These are phyloP conservation scores for Elasticomyces elasticus DNA, from an alignment of 495 filamentous ascomycete genomes.

Conservation along the genomic window DNA sequence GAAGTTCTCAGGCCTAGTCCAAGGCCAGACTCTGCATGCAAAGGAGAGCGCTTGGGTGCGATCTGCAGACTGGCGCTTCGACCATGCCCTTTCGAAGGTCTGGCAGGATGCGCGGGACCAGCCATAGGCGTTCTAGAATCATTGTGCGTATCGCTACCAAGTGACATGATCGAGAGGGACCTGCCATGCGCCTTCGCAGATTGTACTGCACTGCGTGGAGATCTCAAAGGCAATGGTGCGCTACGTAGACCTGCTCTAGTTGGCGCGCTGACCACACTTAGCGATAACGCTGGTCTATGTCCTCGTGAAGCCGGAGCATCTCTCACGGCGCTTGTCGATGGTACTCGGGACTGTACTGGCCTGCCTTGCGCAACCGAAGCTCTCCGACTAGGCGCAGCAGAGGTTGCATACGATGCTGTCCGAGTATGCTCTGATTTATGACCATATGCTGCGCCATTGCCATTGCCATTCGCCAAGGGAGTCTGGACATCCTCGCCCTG, in stretches of 20 bases:
- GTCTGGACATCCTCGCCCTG: constrained; percentile 11
- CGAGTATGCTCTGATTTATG: no score
- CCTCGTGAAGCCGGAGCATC: constrained; percentile 35
- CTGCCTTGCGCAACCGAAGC: constrained; percentile 11
- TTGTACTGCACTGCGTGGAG: constrained; percentile 13
- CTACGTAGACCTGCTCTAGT: constrained; percentile 14
- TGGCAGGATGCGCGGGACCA: constrained; percentile 29
- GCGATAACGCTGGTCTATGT: constrained; percentile 48
- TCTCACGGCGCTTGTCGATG: constrained; percentile 21
- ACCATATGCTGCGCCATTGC: no score
- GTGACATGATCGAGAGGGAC: constrained; percentile 91
- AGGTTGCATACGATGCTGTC: constrained; percentile 1
- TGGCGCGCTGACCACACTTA: constrained; percentile 41
- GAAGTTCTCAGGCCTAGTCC: not conserved
- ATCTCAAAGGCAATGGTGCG: constrained; percentile 20
- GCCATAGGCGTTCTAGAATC: constrained; percentile 1
- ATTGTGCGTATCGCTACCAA: constrained; percentile 49
- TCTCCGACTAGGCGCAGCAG: constrained; percentile 6
- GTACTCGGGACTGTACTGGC: not conserved
- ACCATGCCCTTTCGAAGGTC: constrained; percentile 55
- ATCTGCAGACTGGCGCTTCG: constrained; percentile 80
- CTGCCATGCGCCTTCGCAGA: constrained; percentile 50
- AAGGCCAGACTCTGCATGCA: not conserved
- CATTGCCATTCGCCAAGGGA: constrained; percentile 31
- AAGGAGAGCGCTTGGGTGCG: constrained; percentile 33